Conservation (phyloP, 2,329 filamentous ascomycete species). For the Hymenoscyphus fraxineus region DNA sequence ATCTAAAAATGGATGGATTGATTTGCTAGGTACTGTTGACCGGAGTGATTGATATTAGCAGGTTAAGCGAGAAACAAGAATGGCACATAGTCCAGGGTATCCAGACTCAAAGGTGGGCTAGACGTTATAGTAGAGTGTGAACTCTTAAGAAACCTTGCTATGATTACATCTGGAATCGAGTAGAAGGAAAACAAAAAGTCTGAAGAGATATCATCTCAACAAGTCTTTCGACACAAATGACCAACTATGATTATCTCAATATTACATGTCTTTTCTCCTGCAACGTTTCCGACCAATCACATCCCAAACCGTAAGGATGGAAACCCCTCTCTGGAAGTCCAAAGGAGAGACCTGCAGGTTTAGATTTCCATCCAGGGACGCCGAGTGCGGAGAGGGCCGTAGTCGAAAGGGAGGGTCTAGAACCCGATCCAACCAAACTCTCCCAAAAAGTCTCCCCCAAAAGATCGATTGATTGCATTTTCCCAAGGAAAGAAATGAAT, state of each 20-base stretch:
- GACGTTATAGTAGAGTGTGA: too few relatives aligned
- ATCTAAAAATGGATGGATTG: too few relatives aligned
- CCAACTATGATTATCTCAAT: background rate
- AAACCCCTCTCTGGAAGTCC: background rate
- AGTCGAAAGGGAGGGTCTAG: background rate
- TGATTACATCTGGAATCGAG: background rate
- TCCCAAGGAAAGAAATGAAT: background rate
- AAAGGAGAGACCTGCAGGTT: background rate
- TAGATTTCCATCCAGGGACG: too few relatives aligned
- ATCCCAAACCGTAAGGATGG: background rate
- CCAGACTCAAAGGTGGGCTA: too few relatives aligned
- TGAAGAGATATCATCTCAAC: background rate
- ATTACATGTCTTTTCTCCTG: background rate
- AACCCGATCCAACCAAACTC: background rate
- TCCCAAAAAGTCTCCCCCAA: background rate
- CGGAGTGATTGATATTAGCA: too few relatives aligned
- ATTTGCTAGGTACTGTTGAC: too few relatives aligned
- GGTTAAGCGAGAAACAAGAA: too few relatives aligned
- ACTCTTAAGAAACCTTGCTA: too few relatives aligned
- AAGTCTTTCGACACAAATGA: background rate
- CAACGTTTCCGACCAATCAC: background rate
- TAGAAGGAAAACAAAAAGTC: background rate
- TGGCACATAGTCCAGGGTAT: too few relatives aligned
- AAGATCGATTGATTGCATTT: background rate
- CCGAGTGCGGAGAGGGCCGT: background rate